These are phyloP conservation scores for Penicillium sp. DNA, from an alignment of 2,329 filamentous ascomycete genomes.

Conservation along the genomic window DNA sequence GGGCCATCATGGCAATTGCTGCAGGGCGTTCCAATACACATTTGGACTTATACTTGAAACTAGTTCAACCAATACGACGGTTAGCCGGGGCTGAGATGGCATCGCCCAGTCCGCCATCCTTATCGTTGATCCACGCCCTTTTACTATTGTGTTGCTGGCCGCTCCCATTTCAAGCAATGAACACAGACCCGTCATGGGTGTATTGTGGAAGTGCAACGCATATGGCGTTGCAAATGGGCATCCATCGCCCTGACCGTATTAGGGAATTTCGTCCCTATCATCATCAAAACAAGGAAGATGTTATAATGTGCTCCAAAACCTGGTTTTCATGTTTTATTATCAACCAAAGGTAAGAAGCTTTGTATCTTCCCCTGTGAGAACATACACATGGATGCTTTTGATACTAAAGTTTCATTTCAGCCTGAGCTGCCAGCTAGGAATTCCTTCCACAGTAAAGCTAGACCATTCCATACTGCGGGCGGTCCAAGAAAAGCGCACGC, in stretches of 20 bases:
- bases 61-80: background rate
- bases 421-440: background rate
- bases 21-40: background rate
- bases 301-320: background rate
- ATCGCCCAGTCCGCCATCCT: background rate
- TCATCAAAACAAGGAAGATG: background rate
- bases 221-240: background rate
- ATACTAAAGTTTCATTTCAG: background rate
- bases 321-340: conserved; percentile 2
- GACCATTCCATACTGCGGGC: background rate
- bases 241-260: background rate
- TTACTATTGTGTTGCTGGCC: background rate
- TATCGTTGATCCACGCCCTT: background rate
- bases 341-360: background rate
- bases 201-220: background rate
- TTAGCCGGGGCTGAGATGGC: background rate
- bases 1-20: background rate
- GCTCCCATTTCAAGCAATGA: background rate
- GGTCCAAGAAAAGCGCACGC: background rate
- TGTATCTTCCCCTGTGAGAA: background rate
- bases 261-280: background rate
- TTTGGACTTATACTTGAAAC: background rate
- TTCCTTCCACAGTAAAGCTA: background rate
- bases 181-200: background rate
- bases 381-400: background rate